phyloP scores from a whole-genome alignment of 108 stramenopile species.

The Nitzschia palea region DNA sequence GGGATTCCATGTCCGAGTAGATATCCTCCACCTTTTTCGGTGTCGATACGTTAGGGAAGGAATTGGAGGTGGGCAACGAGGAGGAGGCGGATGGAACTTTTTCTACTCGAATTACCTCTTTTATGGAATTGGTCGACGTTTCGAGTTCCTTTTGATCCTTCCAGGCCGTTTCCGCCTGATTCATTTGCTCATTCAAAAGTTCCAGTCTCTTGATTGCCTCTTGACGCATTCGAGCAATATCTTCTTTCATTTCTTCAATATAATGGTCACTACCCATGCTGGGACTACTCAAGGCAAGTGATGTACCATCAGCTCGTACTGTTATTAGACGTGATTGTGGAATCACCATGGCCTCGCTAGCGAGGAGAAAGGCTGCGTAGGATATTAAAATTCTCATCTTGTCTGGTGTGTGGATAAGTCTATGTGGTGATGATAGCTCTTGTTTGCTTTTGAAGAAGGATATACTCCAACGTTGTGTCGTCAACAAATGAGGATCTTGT shows the following conservation, averaged over 20 bases:
- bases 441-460: no score
- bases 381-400: no score
- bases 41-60: neutral
- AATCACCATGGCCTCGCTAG: no score
- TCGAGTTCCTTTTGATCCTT: constrained; percentile 3
- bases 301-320: no score
- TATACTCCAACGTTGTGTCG: no score
- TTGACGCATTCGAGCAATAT: constrained; percentile 60
- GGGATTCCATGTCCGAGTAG: neutral
- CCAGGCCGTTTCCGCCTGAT: constrained; percentile 14
- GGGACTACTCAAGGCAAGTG: neutral
- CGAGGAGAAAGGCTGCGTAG: no score
- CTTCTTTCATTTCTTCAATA: constrained; percentile 39
- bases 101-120: neutral
- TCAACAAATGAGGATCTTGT: no score
- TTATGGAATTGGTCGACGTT: neutral
- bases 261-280: neutral
- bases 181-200: constrained; percentile 46
- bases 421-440: no score
- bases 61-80: neutral
- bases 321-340: no score
- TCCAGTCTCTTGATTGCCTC: constrained; percentile 63
- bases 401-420: no score
- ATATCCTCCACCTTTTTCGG: constrained; percentile 1
- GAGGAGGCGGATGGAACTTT: neutral